These are phyloP conservation scores for Dillenia turbinata DNA, from an alignment of 164 flowering plant genomes.

Conservation along the genomic window DNA sequence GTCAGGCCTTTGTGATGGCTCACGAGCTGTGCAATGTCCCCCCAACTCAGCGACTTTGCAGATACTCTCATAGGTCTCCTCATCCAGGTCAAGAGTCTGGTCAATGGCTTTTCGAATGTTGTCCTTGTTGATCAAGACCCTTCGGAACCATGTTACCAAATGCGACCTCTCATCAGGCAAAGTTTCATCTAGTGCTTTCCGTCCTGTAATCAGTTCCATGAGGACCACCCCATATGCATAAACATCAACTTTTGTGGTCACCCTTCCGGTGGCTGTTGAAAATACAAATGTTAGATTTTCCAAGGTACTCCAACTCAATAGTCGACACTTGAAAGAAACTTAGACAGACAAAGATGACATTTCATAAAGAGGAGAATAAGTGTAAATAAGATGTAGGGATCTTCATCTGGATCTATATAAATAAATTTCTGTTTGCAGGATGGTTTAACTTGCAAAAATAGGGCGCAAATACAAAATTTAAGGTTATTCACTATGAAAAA, in stretches of 20 bases:
- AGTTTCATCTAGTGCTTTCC: slow-evolving; percentile 28
- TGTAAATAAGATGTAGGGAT: no score
- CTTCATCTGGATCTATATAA: no score
- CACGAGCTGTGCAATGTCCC: slow-evolving; percentile 33
- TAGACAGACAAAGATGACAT: no score
- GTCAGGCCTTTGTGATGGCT: slow-evolving; percentile 31
- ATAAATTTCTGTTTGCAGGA: no score
- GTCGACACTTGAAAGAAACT: no score
- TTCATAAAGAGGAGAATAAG: no score
- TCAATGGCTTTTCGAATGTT: slow-evolving; percentile 20
- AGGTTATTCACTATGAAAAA: no score
- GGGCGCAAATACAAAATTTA: no score
- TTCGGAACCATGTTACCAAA: slow-evolving; percentile 33
- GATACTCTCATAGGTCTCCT: slow-evolving; percentile 22
- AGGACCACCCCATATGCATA: slow-evolving; percentile 30
- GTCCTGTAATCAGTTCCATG: slow-evolving; percentile 31
- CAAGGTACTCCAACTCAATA: no score
- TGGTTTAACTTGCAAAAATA: no score
- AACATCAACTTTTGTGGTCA: slow-evolving; percentile 33
- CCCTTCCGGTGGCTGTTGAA: slow-evolving; percentile 31
- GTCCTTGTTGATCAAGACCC: slow-evolving; percentile 25
- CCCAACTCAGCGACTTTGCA: slow-evolving; percentile 30
- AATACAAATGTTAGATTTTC: background rate
- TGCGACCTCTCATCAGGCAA: slow-evolving; percentile 28
- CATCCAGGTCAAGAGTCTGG: slow-evolving; percentile 17